Conservation (phyloP, 1,284 basidiomycete genomes). For the Hemileia vastatrix region DNA sequence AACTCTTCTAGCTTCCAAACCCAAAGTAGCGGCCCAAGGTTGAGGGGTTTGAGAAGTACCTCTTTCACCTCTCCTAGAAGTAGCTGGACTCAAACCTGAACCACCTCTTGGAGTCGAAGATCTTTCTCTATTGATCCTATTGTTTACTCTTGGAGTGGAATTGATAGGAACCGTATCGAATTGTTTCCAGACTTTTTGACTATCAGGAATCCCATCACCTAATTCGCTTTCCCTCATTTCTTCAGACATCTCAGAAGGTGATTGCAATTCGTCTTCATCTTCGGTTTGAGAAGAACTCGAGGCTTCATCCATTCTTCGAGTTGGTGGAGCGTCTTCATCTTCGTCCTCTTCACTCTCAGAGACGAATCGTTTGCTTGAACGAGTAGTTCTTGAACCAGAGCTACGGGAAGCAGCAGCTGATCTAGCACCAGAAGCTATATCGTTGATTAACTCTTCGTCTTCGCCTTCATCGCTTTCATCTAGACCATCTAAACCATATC, state of each 20-base stretch:
- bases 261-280: neutral
- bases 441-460: constrained; percentile 30
- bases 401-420: constrained; percentile 1
- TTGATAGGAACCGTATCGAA: neutral
- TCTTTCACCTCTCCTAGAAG: too few relatives aligned
- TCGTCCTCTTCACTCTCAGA: constrained; percentile 10
- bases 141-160: neutral
- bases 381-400: neutral
- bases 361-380: neutral
- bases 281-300: neutral
- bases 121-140: neutral
- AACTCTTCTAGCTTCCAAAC: constrained; percentile 22
- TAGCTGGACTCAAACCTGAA: constrained; percentile 4
- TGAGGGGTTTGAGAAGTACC: neutral
- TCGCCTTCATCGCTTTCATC: constrained; percentile 35
- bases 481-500: constrained; percentile 43
- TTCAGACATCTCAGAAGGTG: neutral
- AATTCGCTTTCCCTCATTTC: neutral
- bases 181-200: neutral
- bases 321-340: constrained; percentile 21
- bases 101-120: too few relatives aligned
- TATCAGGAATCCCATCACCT: neutral
- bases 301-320: constrained; percentile 18
- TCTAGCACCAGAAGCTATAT: neutral
- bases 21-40: constrained; percentile 10